These are phyloP conservation scores for Plasmodium vinckei DNA, from an alignment of 169 alveolate genomes.

Conservation along the genomic window DNA sequence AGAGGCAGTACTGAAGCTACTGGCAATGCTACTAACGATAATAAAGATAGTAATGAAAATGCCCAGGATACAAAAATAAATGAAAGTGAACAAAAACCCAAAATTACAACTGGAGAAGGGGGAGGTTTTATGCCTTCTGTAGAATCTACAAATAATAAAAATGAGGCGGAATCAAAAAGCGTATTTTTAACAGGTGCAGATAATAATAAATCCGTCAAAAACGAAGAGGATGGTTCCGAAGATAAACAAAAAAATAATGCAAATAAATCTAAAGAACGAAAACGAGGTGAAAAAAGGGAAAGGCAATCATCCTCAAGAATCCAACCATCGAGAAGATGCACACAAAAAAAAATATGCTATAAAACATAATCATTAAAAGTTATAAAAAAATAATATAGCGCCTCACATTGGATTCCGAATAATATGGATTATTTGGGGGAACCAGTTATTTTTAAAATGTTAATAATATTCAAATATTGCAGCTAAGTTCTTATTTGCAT, in stretches of 20 bases:
- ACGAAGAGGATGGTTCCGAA: neutral
- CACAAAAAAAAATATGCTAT: slow-evolving; percentile 61
- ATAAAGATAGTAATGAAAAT: slow-evolving; percentile 11
- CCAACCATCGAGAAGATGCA: slow-evolving; percentile 58
- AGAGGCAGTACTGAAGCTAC: slow-evolving; percentile 12
- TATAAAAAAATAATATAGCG: neutral
- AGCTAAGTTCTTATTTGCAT: too few species aligned
- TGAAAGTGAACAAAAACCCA: slow-evolving; percentile 6
- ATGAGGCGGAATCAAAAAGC: slow-evolving; percentile 7
- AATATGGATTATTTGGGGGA: too few species aligned
- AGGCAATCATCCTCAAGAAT: slow-evolving; percentile 34
- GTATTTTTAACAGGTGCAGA: slow-evolving; percentile 26
- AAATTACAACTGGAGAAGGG: slow-evolving; percentile 8
- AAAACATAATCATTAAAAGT: slow-evolving; percentile 16
- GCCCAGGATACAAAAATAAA: slow-evolving; percentile 14
- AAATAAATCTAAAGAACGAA: slow-evolving; percentile 19
- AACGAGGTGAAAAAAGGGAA: slow-evolving; percentile 17
- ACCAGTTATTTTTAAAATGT: too few species aligned
- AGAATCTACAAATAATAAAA: slow-evolving; percentile 5
- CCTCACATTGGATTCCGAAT: too few species aligned
- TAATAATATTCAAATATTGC: too few species aligned
- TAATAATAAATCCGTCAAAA: slow-evolving; percentile 23
- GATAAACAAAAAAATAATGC: slow-evolving; percentile 17
- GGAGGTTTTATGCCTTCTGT: slow-evolving; percentile 67
- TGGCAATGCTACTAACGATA: neutral